Conservation (phyloP, 306 rosid species). For the Prunus padus region DNA sequence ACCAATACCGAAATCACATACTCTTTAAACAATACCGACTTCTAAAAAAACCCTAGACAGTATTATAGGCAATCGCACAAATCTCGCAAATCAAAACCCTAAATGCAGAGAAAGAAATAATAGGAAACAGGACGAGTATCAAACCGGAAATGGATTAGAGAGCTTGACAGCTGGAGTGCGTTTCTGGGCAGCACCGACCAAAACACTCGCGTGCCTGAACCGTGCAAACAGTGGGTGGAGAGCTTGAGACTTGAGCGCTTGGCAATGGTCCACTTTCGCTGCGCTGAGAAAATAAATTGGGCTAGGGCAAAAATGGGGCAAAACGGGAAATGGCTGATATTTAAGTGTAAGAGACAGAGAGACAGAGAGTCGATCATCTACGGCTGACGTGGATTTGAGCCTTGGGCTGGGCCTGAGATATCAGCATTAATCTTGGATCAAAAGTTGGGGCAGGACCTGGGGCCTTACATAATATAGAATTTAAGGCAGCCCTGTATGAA, state of each 20-base stretch:
- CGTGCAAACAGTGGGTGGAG: neutral
- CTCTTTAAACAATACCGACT: neutral
- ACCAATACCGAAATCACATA: neutral
- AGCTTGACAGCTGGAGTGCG: neutral
- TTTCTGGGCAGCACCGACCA: neutral
- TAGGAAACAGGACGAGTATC: slow-evolving; percentile 2
- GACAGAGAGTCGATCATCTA: neutral
- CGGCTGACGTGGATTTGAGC: neutral
- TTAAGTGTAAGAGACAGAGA: neutral
- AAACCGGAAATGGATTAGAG: neutral
- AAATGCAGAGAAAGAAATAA: neutral
- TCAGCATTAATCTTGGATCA: neutral
- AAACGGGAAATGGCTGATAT: neutral
- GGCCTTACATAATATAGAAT: neutral
- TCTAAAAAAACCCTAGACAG: neutral
- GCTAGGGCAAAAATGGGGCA: neutral
- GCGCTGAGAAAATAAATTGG: neutral
- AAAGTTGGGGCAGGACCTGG: neutral
- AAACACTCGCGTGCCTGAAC: neutral
- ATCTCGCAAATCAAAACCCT: neutral
- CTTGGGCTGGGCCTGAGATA: neutral
- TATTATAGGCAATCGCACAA: neutral
- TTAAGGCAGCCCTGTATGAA: no score
- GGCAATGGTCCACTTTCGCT: neutral
- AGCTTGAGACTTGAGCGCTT: neutral